Evolutionary conservation across 306 rosid species (phyloP), one percentile per base, ranked within the genome.

Genomic region (Ceratonia siliqua): DNA sequence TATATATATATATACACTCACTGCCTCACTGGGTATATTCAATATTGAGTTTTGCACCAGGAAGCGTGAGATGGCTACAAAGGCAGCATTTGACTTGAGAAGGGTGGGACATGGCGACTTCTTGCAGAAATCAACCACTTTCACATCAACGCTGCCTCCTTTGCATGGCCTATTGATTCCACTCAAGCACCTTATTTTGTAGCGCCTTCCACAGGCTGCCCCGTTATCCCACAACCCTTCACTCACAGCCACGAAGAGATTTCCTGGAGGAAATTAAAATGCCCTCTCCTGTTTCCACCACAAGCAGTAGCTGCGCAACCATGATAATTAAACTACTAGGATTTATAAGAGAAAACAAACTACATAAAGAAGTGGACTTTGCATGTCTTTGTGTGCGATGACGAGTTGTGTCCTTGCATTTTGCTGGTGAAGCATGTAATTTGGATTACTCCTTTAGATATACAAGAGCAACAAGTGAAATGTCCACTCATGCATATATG

Each of bases 181-280:
- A 77, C 93, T 90, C 58, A 90, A 54, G 20, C 96, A 91, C 42
- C 92, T 71, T 43, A 88, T 9, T 79, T 83, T 82, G 81, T 88
- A 91, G 8, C 89, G 62, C 68, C 93, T 79, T 32, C 93, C 96
- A 62, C 96, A 87, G 0, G 96, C 91, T 1, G 91, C 96, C 0
- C 96, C 96, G 13, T 90, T 88, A 32, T 90, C 96, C 96, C 96
- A 90, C 30, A 88, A 72, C 9, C 91, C 93, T 72, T 90, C 93
- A 48, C 85, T 85, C 73, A 88, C 96, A 0, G 93, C 83, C 28
- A 73, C 90, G 22, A 88, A 87, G 1, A 81, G 52, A 38, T 78
- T 84, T 0, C 88, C 91, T 0, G 84, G 72, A 0, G 92, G 95
- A 63, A 89, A 85, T 64, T 87, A 87, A 0, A n/a, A n/a, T n/a